These are phyloP conservation scores for Colletotrichum sp. DNA, from an alignment of 2,329 filamentous ascomycete species.

Conservation along the genomic window DNA sequence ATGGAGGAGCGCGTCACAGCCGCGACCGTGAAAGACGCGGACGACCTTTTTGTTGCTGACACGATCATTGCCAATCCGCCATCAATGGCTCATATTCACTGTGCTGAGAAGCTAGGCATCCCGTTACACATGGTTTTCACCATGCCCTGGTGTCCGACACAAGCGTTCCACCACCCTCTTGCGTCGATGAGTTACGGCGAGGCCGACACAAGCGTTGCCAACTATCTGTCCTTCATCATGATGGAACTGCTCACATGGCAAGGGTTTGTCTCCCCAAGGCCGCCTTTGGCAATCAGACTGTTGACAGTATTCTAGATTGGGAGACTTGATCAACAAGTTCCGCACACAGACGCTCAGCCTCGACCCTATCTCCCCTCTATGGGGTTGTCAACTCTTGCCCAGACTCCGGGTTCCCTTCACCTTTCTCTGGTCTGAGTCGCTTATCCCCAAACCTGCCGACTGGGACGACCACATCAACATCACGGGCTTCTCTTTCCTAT, in stretches of 20 bases:
- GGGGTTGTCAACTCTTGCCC: constrained; percentile 67
- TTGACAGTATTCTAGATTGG: constrained; percentile 44
- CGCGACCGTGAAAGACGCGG: constrained; percentile 24
- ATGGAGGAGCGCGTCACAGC: constrained; percentile 30
- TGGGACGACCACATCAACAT: constrained; percentile 65
- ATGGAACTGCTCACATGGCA: constrained; percentile 80
- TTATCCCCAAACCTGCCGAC: constrained; percentile 69
- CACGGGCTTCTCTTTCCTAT: constrained; percentile 66
- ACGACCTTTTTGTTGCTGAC: constrained; percentile 54
- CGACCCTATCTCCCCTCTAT: constrained; percentile 68
- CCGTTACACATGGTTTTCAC: constrained; percentile 59
- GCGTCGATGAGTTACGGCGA: constrained; percentile 63
- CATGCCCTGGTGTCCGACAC: constrained; percentile 76
- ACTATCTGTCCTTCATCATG: constrained; percentile 70
- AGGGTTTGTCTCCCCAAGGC: constrained; percentile 42
- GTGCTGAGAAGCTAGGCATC: constrained; percentile 51
- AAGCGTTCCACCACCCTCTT: constrained; percentile 71
- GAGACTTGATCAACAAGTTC: constrained; percentile 75
- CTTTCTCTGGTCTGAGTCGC: constrained; percentile 72
- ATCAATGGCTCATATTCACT: constrained; percentile 56
- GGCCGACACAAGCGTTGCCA: constrained; percentile 64
- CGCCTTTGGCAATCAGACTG: neutral
- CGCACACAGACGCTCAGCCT: constrained; percentile 64
- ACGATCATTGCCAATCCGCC: constrained; percentile 60
- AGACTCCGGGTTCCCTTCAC: constrained; percentile 69